phyloP scores from a whole-genome alignment of 345 rosid species.

The Turnera subulata region DNA sequence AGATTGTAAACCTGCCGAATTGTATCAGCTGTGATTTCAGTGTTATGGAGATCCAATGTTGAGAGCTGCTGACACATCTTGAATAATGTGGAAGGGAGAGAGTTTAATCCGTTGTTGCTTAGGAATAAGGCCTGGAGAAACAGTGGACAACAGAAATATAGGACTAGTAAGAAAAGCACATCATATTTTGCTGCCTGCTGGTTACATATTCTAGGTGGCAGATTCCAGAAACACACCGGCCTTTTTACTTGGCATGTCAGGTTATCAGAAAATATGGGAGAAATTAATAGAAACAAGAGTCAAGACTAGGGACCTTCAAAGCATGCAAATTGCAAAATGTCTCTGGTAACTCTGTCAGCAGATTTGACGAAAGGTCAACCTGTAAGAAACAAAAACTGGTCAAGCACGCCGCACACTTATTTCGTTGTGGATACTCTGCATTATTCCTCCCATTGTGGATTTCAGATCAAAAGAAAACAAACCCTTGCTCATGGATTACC shows the following conservation, averaged over 20 bases:
- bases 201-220: too few species aligned
- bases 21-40: constrained; percentile 70
- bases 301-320: constrained; percentile 55
- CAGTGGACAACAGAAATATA: background rate
- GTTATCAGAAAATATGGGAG: background rate
- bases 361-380: constrained; percentile 90
- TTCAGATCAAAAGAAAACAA: background rate
- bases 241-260: background rate
- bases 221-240: background rate
- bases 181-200: too few species aligned
- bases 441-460: background rate
- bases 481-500: constrained; percentile 29
- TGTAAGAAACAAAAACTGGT: constrained; percentile 25
- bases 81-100: constrained; percentile 56
- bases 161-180: background rate
- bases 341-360: constrained; percentile 62
- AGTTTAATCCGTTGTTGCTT: constrained; percentile 62
- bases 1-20: constrained; percentile 63
- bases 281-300: background rate
- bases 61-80: constrained; percentile 63
- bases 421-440: background rate
- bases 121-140: constrained; percentile 56
- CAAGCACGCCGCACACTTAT: background rate
- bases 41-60: constrained; percentile 80
- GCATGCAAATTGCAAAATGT: constrained; percentile 48